A percentile compares a stretch with the other conserved stretches of the same genome.
These are phyloP conservation scores for Aspergillus calidoustus DNA, from an alignment of 2,329 filamentous ascomycete genomes.

Conservation along the genomic window DNA sequence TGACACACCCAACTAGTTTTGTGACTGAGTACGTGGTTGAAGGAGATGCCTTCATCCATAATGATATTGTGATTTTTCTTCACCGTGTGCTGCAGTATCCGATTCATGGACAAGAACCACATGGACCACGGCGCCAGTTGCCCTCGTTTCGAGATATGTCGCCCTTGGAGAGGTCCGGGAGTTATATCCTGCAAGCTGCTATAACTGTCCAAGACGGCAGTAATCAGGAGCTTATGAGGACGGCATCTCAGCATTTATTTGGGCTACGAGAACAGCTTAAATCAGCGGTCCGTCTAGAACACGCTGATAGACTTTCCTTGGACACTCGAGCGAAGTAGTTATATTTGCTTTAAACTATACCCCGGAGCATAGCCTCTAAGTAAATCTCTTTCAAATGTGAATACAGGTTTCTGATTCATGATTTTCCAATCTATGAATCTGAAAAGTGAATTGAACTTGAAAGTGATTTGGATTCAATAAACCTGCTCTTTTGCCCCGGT, in stretches of 20 bases:
- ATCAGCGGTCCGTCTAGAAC: constrained; percentile 59
- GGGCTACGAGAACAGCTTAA: constrained; percentile 60
- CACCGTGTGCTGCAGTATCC: constrained; percentile 58
- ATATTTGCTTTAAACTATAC: constrained; percentile 26
- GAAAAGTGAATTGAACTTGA: background rate
- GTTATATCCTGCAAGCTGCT: constrained; percentile 62
- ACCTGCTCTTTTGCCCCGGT: background rate
- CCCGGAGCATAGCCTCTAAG: constrained; percentile 21
- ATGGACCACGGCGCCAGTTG: constrained; percentile 41
- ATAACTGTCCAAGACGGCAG: constrained; percentile 61
- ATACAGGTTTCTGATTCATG: background rate
- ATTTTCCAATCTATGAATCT: no score
- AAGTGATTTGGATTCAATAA: background rate
- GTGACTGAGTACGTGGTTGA: constrained; percentile 61
- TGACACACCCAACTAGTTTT: constrained; percentile 48
- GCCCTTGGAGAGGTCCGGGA: constrained; percentile 60
- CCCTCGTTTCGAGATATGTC: constrained; percentile 52
- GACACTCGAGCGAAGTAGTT: constrained; percentile 63
- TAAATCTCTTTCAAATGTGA: constrained; percentile 15
- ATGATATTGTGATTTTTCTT: constrained; percentile 61
- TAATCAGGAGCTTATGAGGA: constrained; percentile 58
- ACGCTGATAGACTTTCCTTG: constrained; percentile 62
- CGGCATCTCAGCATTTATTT: constrained; percentile 60
- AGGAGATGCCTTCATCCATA: constrained; percentile 62
- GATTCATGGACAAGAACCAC: constrained; percentile 37